Evolutionary conservation across 2,329 filamentous ascomycete species (phyloP), one percentile per base, ranked within the genome.

Genomic region (Cadophora sp.): DNA sequence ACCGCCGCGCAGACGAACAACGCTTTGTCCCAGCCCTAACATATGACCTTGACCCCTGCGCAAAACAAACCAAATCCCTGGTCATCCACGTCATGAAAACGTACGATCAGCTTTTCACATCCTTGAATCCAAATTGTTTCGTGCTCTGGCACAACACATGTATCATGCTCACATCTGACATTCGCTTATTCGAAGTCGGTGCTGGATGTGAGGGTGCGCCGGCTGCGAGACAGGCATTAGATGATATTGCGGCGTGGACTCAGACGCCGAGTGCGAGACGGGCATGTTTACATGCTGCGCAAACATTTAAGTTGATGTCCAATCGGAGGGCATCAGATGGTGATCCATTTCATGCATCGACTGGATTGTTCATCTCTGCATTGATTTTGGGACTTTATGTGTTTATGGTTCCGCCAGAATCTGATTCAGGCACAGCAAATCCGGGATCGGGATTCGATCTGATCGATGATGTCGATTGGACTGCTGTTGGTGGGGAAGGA

Each of bases 121-220:
- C 77, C 2, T 78, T 83, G 27, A 83, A 84, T 62, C 79, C 84
- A 2, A 86, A 86, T 61, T 82, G 82, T 4, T 74, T 82, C 1
- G 78, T 85, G 3, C 80, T 85, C 46, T 86, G 84, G 84, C 84
- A 86, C 70, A 81, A 82, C 53, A 81, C 85, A 64, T 85, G 83
- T 71, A 84, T 86, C 80, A 81, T 81, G 71, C 79, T 86, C 2
- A 82, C 83, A 0, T 81, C 84, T 3, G 84, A 86, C 65, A 80
- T 84, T 9, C 83, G 83, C 59, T 81, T 85, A 31, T 86, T 86
- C 66, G 83, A 86, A 65, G 76, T 85, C 19, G 84, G 83, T 5
- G 84, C 84, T 12, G 84, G 84, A 5, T 82, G 83, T 48, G 78
- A 80, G 3, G 84, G 84, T 3, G 80, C 84, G 0, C 77, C 70